These are phyloP conservation scores for Termitomyces heimii DNA, from an alignment of 768 basidiomycete genomes.

Conservation along the genomic window DNA sequence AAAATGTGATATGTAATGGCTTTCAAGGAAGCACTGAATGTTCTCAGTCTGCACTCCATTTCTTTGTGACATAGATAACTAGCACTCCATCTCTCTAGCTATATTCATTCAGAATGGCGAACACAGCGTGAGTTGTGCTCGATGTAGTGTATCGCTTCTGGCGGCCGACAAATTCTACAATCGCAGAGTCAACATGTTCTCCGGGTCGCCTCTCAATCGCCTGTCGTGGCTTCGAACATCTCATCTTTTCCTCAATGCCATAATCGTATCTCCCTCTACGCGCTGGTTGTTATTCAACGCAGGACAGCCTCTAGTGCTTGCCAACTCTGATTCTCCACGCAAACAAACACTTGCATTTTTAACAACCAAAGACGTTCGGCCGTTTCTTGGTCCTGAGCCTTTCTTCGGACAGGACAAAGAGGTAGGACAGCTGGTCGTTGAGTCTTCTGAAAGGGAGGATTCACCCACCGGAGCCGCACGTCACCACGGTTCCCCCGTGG, in stretches of 20 bases:
- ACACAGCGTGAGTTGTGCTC: constrained; percentile 8
- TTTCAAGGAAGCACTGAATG: neutral
- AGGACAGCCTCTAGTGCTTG: constrained; percentile 59
- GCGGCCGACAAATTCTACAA: neutral
- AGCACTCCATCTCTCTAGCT: neutral
- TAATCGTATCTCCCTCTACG: constrained; percentile 52
- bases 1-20: neutral
- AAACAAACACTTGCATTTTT: constrained; percentile 42
- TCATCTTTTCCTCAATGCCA: constrained; percentile 67
- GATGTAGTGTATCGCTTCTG: neutral
- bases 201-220: constrained; percentile 73
- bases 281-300: constrained; percentile 76
- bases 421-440: constrained; percentile 27
- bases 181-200: constrained; percentile 30
- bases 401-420: constrained; percentile 67
- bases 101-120: constrained; percentile 6
- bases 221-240: constrained; percentile 78
- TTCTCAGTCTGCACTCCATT: neutral
- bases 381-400: constrained; percentile 61
- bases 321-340: constrained; percentile 26
- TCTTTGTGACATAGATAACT: neutral
- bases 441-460: constrained; percentile 23
- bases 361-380: constrained; percentile 52
- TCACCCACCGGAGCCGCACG: constrained; percentile 50
- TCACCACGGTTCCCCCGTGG: constrained; percentile 51